phyloP scores from a whole-genome alignment of 139 green algal species.

The Coelastrella sp. region DNA sequence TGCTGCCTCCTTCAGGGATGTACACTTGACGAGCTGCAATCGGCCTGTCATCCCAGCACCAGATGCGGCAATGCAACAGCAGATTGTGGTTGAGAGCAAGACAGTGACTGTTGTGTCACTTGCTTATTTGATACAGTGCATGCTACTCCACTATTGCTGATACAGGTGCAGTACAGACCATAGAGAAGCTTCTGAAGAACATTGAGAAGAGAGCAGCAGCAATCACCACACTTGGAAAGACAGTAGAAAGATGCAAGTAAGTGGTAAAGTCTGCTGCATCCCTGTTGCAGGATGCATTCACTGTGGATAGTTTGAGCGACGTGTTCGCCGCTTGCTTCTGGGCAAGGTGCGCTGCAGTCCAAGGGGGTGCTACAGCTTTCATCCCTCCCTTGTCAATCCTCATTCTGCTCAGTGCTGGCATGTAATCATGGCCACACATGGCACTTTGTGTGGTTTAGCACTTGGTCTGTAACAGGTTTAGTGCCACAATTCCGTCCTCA shows the following conservation, averaged over 20 bases:
- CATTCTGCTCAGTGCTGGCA: neutral
- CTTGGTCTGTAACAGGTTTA: neutral
- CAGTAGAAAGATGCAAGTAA: conserved; percentile 6
- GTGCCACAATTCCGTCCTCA: neutral
- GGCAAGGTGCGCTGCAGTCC: neutral
- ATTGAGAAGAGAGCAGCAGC: conserved; percentile 29
- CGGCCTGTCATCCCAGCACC: too few relatives aligned
- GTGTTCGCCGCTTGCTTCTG: too few relatives aligned
- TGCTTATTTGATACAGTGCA: neutral
- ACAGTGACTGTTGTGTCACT: neutral
- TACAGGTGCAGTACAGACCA: conserved; percentile 37
- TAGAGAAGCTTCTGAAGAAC: conserved; percentile 35
- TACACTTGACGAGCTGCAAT: too few relatives aligned
- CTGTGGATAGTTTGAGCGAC: neutral
- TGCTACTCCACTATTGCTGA: neutral
- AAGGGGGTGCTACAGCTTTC: too few relatives aligned
- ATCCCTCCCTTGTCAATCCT: too few relatives aligned
- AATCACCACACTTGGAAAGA: conserved; percentile 25
- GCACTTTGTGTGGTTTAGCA: neutral
- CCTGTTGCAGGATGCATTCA: neutral
- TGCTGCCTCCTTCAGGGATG: neutral
- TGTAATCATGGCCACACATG: neutral
- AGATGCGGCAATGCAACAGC: too few relatives aligned
- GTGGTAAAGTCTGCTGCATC: neutral
- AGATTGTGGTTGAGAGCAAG: neutral